Percentiles rank a stretch among this genome's conserved stretches.
These are phyloP conservation scores for Fusarium algeriense DNA, from an alignment of 2,329 filamentous ascomycete genomes.

Conservation along the genomic window DNA sequence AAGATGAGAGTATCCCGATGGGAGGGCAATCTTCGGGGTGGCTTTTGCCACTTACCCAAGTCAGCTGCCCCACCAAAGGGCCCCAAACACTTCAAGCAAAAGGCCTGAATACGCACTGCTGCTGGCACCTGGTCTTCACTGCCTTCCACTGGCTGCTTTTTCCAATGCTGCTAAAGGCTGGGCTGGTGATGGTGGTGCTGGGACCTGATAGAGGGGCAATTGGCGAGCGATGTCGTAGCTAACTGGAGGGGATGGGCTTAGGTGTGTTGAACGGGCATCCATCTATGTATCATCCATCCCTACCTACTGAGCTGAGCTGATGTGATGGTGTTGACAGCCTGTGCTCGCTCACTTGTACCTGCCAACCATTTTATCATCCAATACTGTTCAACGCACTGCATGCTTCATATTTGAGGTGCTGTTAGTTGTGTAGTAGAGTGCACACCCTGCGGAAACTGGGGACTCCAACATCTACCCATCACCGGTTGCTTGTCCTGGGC, in stretches of 20 bases:
- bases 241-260: neutral
- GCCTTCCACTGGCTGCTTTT: conserved; percentile 2
- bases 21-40: conserved; percentile 38
- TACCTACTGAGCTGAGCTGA: conserved; percentile 13
- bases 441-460: conserved; percentile 31
- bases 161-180: conserved; percentile 11
- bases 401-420: conserved; percentile 10
- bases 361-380: neutral
- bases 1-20: conserved; percentile 15
- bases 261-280: conserved; percentile 4
- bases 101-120: conserved; percentile 31
- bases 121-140: conserved; percentile 23
- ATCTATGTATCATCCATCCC: conserved; percentile 5
- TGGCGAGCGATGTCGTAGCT: neutral
- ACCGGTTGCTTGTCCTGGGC: conserved; percentile 35
- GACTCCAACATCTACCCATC: conserved; percentile 15
- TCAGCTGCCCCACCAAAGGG: conserved; percentile 51
- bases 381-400: neutral
- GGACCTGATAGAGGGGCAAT: conserved; percentile 4
- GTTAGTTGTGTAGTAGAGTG: conserved; percentile 12
- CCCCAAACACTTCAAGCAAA: conserved; percentile 35
- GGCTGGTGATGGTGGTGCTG: conserved; percentile 8
- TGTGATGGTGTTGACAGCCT: conserved; percentile 24
- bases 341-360: conserved; percentile 8
- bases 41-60: conserved; percentile 50